Base-by-base conservation (phyloP, 192 early-diverging fungal species). In the Backusella liffmaniae region DNA sequence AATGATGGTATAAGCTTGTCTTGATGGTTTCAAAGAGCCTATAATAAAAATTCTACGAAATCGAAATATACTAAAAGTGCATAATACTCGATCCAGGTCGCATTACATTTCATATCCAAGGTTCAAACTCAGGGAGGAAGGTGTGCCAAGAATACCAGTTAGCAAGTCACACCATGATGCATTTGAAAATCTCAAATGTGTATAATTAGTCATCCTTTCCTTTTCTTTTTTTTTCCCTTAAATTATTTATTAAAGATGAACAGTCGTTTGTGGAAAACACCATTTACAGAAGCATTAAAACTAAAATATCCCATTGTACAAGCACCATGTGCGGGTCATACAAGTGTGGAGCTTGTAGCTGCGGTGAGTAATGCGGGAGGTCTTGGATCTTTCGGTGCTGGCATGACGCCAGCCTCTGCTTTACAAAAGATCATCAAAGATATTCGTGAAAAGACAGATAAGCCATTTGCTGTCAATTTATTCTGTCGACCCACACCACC, bases 401-500 rank as follows among this genome's bases (percentile, higher is more conserved):
- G 72, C 2, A 68, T 70, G 36, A 42, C 62, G 1, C 36, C 72
- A 26, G 34, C 76, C 3, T 53, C 30, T 6, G 23, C 46, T 12
- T 70, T 81, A 30, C 79, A 76, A 9, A 13, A 37, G 1, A 36
- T 65, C 10, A 77, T 81, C 62, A 75, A 76, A 9, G 71, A 73
- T 23, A 81, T 76, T 18, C 65, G 67, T 5, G 39, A 41, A 35
- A 51, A 62, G 66, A 81, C 79, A 5, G 21, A 44, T 13, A 72
- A 71, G 29, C 75, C 75, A 29, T 81, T 77, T 77, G 79, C 79
- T 1, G 68, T 81, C 72, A 81, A 81, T 73, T 36, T 81, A 1
- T 81, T 81, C 39, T 76, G 75, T 35, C 66, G 71, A 34, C 67
- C 69, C 10, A 75, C 73, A 7, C 41, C 62, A 39, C 67, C 67